Evolutionary conservation across 192 early-diverging fungal genomes (phyloP), one percentile per base, ranked within the genome.

Genomic region (Backusella macrospora): DNA sequence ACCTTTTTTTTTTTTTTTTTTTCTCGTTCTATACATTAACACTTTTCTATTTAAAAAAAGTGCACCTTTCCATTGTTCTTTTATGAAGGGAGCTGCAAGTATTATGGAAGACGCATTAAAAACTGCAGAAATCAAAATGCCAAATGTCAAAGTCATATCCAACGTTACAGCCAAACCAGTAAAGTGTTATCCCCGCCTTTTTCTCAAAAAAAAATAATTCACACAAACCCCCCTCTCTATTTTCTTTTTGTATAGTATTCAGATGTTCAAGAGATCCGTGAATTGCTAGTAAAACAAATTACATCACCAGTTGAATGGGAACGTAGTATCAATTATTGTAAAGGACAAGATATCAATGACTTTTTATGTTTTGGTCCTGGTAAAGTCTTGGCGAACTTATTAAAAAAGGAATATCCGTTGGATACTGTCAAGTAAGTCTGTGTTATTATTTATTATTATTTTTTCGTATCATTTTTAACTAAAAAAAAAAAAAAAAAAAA

Each of bases 31-130:
- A n/a, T n/a, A n/a, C n/a, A n/a, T n/a, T n/a, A n/a, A n/a, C n/a
- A n/a, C n/a, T n/a, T n/a, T n/a, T n/a, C n/a, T n/a, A n/a, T n/a
- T n/a, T n/a, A 21, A 55, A 26, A 46, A 34, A 72, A 88, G 85
- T 26, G 97, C 96, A 26, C 97, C 97, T 3, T 99, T 99, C 77
- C 97, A 99, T 84, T 97, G 96, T 81, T 88, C 83, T 42, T 79
- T 99, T 68, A 97, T 99, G 97, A 84, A 85, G 34, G 92, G 93
- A 18, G 96, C 96, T 6, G 92, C 93, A 2, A 85, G 88, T 44
- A 83, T 78, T 16, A 92, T 99, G 87, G 85, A 84, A 39, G 76
- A 85, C 8, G 90, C 89, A 4, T 85, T 99, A n/a, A 84, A 80
- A 18, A 80, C 79, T 48, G 83, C 91, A 9, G 85, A 90, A 47